Conservation (phyloP, 208 protist genomes). For the Leptomonas pyrrhocoris region DNA sequence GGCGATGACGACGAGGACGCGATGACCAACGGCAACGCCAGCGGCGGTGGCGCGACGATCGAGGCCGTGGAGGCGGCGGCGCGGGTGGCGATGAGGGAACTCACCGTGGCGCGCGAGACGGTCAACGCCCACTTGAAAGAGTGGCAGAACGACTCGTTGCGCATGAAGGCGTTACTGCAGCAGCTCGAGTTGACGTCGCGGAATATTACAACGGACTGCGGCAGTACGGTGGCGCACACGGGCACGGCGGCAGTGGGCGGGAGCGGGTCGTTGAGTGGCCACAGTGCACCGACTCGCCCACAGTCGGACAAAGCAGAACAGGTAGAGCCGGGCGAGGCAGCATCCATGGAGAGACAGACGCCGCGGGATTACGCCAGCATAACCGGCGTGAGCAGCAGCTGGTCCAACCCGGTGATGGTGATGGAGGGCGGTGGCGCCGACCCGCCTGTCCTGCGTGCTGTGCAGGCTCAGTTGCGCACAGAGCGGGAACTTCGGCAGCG, state of each 20-base stretch:
- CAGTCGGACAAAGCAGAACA: slow-evolving; percentile 13
- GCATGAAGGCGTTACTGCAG: slow-evolving; percentile 52
- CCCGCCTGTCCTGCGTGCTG: slow-evolving; percentile 3
- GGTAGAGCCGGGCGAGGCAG: slow-evolving; percentile 7
- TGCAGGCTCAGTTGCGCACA: slow-evolving; percentile 15
- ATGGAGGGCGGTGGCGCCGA: not conserved
- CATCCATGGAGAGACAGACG: slow-evolving; percentile 5
- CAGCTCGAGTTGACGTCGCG: slow-evolving; percentile 47
- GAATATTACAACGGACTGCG: slow-evolving; percentile 5
- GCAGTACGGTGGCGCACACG: not conserved
- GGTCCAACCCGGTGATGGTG: not conserved
- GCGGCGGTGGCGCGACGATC: not conserved
- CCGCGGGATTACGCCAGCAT: not conserved
- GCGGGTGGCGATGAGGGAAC: slow-evolving; percentile 36
- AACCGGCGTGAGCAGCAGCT: not conserved
- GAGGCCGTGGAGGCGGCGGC: slow-evolving; percentile 12
- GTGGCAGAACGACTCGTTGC: slow-evolving; percentile 33
- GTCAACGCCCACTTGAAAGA: slow-evolving; percentile 42
- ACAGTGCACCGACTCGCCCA: slow-evolving; percentile 6
- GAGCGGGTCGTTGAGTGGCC: not conserved
- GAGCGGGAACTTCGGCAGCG: slow-evolving; percentile 18
- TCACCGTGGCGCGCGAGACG: slow-evolving; percentile 38
- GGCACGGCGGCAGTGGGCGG: not conserved
- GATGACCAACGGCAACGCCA: slow-evolving; percentile 1
- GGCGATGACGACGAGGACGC: slow-evolving; percentile 37